Conservation (phyloP, 1,284 basidiomycete species). For the Lentinula novae-zelandiae region DNA sequence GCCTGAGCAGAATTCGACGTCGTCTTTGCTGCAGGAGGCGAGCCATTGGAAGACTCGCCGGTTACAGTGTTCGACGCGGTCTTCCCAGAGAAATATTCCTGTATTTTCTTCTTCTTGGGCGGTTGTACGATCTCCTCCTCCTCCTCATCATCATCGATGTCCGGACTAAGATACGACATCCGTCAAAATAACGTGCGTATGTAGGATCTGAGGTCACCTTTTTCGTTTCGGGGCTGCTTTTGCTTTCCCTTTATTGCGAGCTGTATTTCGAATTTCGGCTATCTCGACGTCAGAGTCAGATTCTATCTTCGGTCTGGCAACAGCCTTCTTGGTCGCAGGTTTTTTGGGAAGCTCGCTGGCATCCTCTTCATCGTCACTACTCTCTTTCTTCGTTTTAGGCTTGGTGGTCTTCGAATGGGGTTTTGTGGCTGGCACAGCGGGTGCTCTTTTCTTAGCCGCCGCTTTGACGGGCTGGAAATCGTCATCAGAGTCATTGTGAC, state of each 20-base stretch:
- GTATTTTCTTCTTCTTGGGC: constrained; percentile 51
- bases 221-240: constrained; percentile 40
- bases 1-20: constrained; percentile 26
- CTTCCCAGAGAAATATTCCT: constrained; percentile 58
- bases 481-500: constrained; percentile 28
- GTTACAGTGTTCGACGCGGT: constrained; percentile 16
- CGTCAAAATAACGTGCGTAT: background rate
- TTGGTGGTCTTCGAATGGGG: constrained; percentile 21
- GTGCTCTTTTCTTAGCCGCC: constrained; percentile 27
- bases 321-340: constrained; percentile 1
- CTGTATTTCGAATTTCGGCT: background rate
- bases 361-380: constrained; percentile 20
- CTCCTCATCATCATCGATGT: constrained; percentile 40
- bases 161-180: constrained; percentile 26
- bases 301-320: constrained; percentile 18
- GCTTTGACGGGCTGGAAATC: constrained; percentile 23
- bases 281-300: constrained; percentile 20
- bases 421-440: constrained; percentile 27
- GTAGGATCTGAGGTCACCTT: constrained; percentile 35
- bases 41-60: constrained; percentile 16
- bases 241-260: constrained; percentile 3
- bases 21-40: background rate
- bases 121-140: constrained; percentile 19
- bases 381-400: constrained; percentile 20
- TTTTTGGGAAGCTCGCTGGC: constrained; percentile 18